Evolutionary conservation across 192 early-diverging fungal genomes (phyloP), one percentile per base, ranked within the genome.

Genomic region (Coemansia umbellata): DNA sequence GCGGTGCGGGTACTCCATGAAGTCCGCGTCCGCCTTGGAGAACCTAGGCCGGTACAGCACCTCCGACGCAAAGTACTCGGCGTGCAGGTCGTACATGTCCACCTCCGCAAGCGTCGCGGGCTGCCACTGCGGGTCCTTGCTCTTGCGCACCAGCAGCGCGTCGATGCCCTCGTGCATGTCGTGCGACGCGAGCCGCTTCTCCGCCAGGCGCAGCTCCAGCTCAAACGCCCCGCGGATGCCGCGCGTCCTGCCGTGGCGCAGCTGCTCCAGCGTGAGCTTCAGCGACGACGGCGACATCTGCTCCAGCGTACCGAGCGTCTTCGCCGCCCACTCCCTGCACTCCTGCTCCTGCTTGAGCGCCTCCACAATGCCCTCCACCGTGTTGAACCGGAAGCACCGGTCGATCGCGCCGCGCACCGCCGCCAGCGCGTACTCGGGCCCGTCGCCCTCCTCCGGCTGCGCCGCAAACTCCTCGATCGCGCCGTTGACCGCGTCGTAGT

Each of bases 101-200:
- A 87, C 78, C 0, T 68, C 70, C 4, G 63, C 66, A 14, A 90
- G 39, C 2, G 74, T 63, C 0, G 81, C 37, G 1, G 91, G 92
- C 7, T 85, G 50, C 94, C 95, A 99, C 47, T 80, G 32, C 3
- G 93, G 37, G 24, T 66, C 57, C 4, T 61, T 52, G 17, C 74
- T 56, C 51, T 91, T 91, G 53, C 84, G 74, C 31, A 95, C 75
- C 53, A 99, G 76, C 23, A 79, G 64, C 13, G 88, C 85, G 11
- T 62, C 86, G 0, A 97, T 93, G 11, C 97, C 95, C 80, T 94
- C 92, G 35, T 79, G 61, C 59, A 99, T 93, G 63, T 99, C 95
- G 39, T 82, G 83, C 2, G 78, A 84, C 10, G 40, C 64, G 48
- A 97, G 70, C 37, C 90, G 90, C 55, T 84, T 82, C 56, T 89